Evolutionary conservation across 208 protist genomes (phyloP).

Genomic region (Crithidia sp.): DNA sequence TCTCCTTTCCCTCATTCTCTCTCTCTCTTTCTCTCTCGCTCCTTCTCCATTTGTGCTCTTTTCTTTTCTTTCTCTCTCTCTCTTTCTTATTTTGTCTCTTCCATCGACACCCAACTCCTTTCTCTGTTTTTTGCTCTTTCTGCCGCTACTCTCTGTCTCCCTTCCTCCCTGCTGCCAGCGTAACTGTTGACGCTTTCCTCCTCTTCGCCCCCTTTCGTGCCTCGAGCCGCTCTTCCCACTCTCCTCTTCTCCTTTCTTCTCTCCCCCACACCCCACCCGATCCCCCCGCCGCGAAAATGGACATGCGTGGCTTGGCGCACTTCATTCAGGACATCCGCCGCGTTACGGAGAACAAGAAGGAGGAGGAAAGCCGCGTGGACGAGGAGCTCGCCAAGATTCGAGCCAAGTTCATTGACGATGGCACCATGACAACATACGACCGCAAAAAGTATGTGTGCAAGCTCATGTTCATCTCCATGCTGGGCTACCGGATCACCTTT

Average conservation of each 20-base stretch:
- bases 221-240: not conserved
- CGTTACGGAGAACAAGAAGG: constrained; percentile 91
- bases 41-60: constrained; percentile 17
- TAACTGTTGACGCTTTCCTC: too few relatives aligned
- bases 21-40: not conserved
- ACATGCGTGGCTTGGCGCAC: constrained; percentile 96
- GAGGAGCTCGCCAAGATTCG: constrained; percentile 99
- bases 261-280: not conserved
- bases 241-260: not conserved
- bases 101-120: not conserved
- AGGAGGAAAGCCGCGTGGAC: constrained; percentile 96
- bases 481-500: constrained; percentile 99
- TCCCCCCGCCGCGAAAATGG: constrained; percentile 79
- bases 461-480: constrained; percentile 99
- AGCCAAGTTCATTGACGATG: constrained; percentile 94
- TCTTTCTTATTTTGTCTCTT: not conserved
- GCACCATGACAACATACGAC: constrained; percentile 94
- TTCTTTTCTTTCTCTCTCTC: constrained; percentile 4
- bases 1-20: not conserved
- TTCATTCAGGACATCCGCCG: constrained; percentile 97
- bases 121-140: not conserved
- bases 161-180: too few relatives aligned
- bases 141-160: too few relatives aligned
- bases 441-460: constrained; percentile 99
- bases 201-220: too few relatives aligned